Percentiles rank a stretch among this genome's conserved stretches.
Conservation (phyloP, 2,329 filamentous ascomycete species). For the Alternaria burnsii region DNA sequence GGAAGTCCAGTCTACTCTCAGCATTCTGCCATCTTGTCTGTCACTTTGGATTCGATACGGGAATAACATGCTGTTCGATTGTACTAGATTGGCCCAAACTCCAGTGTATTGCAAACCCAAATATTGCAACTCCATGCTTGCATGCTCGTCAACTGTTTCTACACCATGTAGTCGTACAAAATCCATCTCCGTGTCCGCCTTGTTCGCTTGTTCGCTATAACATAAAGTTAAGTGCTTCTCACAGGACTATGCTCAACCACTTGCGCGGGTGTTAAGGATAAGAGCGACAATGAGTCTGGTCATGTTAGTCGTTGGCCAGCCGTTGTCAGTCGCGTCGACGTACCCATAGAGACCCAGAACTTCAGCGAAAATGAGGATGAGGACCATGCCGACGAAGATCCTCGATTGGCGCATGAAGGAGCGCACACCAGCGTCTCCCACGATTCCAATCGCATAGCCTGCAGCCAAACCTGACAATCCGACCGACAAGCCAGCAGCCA, state of each 20-base stretch:
- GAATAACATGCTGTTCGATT: background rate
- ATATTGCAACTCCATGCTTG: conserved; percentile 22
- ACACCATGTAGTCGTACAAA: conserved; percentile 44
- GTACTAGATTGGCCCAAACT: conserved; percentile 26
- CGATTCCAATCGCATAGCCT: conserved; percentile 81
- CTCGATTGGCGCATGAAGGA: conserved; percentile 96
- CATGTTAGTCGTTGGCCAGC: conserved; percentile 20
- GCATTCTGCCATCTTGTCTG: conserved; percentile 5
- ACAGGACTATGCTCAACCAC: conserved; percentile 54
- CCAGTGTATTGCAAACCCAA: conserved; percentile 21
- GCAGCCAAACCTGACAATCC: conserved; percentile 52
- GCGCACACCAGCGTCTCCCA: conserved; percentile 91
- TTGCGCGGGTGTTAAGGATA: conserved; percentile 89
- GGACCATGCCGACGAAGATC: conserved; percentile 97
- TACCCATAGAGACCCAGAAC: conserved; percentile 97
- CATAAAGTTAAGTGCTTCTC: background rate
- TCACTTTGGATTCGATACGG: background rate
- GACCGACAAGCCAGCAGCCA: conserved; percentile 88
- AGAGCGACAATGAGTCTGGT: conserved; percentile 87
- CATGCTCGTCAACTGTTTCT: conserved; percentile 32
- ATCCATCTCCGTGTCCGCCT: conserved; percentile 7
- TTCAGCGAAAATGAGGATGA: conserved; percentile 98
- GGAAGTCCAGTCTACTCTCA: background rate
- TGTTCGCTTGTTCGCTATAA: background rate
- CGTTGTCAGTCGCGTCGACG: conserved; percentile 38